phyloP scores from a whole-genome alignment of 306 rosid genomes.

The Myrica gale region DNA sequence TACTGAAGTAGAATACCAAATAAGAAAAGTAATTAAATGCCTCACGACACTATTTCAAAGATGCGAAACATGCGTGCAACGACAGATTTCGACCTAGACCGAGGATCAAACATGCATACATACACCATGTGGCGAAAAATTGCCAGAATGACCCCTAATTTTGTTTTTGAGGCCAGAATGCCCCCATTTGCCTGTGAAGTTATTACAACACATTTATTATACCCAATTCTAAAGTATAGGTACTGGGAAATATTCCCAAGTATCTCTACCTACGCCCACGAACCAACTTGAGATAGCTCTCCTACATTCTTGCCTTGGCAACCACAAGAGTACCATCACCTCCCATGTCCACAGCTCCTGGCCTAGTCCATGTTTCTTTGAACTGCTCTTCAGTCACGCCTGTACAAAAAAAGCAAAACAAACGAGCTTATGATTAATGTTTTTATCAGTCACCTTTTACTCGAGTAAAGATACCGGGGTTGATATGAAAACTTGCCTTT shows the following conservation, averaged over 20 bases:
- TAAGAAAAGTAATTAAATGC: background rate
- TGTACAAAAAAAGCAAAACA: conserved; percentile 26
- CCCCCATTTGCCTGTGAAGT: conserved; percentile 14
- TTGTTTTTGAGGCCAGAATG: background rate
- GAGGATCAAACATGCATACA: background rate
- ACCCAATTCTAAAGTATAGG: conserved; percentile 10
- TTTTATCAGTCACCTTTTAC: background rate
- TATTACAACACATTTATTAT: conserved; percentile 22
- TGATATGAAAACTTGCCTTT: conserved; percentile 50
- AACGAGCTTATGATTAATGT: too few relatives aligned
- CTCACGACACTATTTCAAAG: conserved; percentile 13
- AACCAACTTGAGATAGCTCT: background rate
- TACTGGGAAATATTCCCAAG: background rate
- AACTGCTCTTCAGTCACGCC: conserved; percentile 98
- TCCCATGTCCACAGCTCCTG: conserved; percentile 54
- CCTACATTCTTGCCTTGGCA: conserved; percentile 80
- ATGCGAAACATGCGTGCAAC: background rate
- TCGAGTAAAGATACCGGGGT: background rate
- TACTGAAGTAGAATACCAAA: background rate
- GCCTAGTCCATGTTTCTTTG: conserved; percentile 84
- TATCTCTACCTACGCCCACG: background rate
- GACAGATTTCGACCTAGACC: conserved; percentile 2
- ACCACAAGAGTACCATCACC: conserved; percentile 54
- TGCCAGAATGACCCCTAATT: too few relatives aligned
- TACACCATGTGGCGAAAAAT: conserved; percentile 9